Conservation (phyloP, 352 stramenopile species). For the Globisporangium irregulare region DNA sequence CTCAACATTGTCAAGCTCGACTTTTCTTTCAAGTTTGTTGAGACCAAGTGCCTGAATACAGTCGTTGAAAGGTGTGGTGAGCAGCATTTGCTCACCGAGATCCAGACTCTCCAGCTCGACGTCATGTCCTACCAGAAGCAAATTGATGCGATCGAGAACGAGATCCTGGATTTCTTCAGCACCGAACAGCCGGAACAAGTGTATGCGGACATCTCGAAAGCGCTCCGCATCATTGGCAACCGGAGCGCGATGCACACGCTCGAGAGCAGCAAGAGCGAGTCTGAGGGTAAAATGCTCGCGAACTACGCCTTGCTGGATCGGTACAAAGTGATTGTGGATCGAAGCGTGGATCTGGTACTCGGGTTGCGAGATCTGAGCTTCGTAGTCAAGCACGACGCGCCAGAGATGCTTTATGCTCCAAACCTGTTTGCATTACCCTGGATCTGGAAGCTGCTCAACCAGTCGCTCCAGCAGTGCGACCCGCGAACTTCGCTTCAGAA, state of each 20-base stretch:
- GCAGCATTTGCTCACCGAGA: slow-evolving; percentile 44
- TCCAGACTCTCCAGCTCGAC: slow-evolving; percentile 44
- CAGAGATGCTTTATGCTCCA: background rate
- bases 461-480: slow-evolving; percentile 10
- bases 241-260: slow-evolving; percentile 46
- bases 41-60: slow-evolving; percentile 26
- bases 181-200: slow-evolving; percentile 32
- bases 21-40: slow-evolving; percentile 32
- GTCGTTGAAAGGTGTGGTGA: slow-evolving; percentile 32
- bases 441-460: slow-evolving; percentile 39
- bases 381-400: background rate
- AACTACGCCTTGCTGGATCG: slow-evolving; percentile 22
- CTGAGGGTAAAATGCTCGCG: slow-evolving; percentile 30
- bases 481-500: slow-evolving; percentile 21
- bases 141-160: slow-evolving; percentile 50
- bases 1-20: slow-evolving; percentile 47
- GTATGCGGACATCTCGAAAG: slow-evolving; percentile 48
- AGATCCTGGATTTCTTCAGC: slow-evolving; percentile 62
- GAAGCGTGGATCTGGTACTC: slow-evolving; percentile 33
- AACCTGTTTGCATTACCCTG: slow-evolving; percentile 18
- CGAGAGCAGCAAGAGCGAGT: slow-evolving; percentile 38
- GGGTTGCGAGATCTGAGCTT: slow-evolving; percentile 33
- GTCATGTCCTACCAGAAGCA: slow-evolving; percentile 51
- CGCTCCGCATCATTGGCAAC: slow-evolving; percentile 58
- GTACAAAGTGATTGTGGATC: slow-evolving; percentile 27